Percentiles rank a stretch among this genome's conserved stretches.
Conservation (phyloP, 2,329 filamentous ascomycete genomes). For the Tolypocladium amazonense region DNA sequence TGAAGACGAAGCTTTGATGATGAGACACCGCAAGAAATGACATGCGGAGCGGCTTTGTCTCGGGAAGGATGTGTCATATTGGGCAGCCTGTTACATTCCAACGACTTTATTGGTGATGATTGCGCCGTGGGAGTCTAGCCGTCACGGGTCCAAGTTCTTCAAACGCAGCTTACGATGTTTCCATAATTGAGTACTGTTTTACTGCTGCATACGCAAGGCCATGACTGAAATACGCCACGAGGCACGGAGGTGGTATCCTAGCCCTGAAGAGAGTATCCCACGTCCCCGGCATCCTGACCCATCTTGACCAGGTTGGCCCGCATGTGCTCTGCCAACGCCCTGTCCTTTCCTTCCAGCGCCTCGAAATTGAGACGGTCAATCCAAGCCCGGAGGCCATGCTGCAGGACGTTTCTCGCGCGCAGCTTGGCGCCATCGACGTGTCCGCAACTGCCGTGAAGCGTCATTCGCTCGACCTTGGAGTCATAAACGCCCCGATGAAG, state of each 20-base stretch:
- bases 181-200: neutral
- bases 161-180: neutral
- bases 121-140: neutral
- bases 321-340: constrained; percentile 50
- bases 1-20: constrained; percentile 30
- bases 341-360: constrained; percentile 29
- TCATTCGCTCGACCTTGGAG: constrained; percentile 49
- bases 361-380: constrained; percentile 48
- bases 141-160: neutral
- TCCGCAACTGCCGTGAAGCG: constrained; percentile 63
- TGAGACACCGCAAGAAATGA: constrained; percentile 5
- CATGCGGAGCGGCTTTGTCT: neutral
- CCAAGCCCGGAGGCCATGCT: constrained; percentile 63
- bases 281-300: constrained; percentile 47
- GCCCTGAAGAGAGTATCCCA: constrained; percentile 54
- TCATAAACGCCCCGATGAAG: constrained; percentile 62
- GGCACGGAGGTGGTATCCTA: constrained; percentile 11
- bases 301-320: constrained; percentile 49
- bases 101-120: neutral
- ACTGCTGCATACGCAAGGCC: neutral
- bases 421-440: constrained; percentile 41
- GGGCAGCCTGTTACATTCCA: neutral
- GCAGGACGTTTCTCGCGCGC: constrained; percentile 61
- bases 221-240: neutral
- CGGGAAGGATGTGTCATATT: neutral